Base-by-base conservation (phyloP, 495 filamentous ascomycete genomes). In the Lasiosphaeris hirsuta region DNA sequence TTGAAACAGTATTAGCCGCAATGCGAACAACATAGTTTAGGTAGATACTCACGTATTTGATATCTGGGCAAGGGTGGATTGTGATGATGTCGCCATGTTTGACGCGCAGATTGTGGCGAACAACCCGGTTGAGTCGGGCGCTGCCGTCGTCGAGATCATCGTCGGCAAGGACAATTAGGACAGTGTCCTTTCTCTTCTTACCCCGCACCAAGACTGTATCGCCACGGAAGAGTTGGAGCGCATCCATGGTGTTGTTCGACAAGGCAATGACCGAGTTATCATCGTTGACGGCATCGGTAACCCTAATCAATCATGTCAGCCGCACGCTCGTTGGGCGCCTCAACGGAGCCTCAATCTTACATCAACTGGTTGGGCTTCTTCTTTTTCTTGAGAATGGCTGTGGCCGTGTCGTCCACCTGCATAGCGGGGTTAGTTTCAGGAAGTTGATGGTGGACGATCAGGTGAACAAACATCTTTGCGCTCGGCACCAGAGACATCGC, bases 331-430 rank as follows among this genome's bases (percentile, higher is more conserved):
- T 39, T 30, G 14, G 10, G 41, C n/a, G 43, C 53, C 14, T 10
- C 18, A 38, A 61, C 41, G 46, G 15, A 14, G 49, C 55, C 23
- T 30, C 15, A 47, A 55, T 74, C 88, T 67, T 81, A 92, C 90
- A 97, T 96, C 75, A 98, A 75, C 58, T 90, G 92, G 78, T 98
- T 98, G 58, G 92, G 92, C 92, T 98, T 98, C 92, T 98, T 98
- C 86, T 98, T 98, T 83, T 96, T 97, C 80, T 96, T 97, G 63
- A 98, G 84, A 61, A 98, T 98, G 63, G 94, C 94, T 14, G 95
- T 97, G n/a, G 94, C 83, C 43, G 89, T 93, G 65, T 96, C 93
- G 67, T 96, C 88, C 60, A 86, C 86, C 90, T 95, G 69, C 39
- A 62, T 36, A 5, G 51, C 37, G 51, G 51, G 45, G 63, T 73